Evolutionary conservation across 2,329 filamentous ascomycete species (phyloP).

Genomic region (Penicillium sumatraense): DNA sequence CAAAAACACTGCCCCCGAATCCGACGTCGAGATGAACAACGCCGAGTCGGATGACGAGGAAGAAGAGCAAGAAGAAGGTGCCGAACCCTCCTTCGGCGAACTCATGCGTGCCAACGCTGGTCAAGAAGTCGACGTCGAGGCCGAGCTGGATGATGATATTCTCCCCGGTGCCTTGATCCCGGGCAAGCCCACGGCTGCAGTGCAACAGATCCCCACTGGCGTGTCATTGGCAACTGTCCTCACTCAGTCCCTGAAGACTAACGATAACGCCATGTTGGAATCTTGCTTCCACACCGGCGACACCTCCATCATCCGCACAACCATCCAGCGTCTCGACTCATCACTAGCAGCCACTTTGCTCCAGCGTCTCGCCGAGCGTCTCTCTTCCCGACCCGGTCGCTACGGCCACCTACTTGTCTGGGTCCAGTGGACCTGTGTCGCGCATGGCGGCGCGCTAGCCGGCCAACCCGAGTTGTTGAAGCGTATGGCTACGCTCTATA

Average conservation of each 20-base stretch:
- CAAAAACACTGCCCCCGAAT: slow-evolving; percentile 29
- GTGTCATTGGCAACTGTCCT: slow-evolving; percentile 91
- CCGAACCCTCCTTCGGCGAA: slow-evolving; percentile 82
- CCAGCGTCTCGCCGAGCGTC: slow-evolving; percentile 80
- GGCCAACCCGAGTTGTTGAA: slow-evolving; percentile 82
- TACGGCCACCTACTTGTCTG: slow-evolving; percentile 90
- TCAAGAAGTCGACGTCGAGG: slow-evolving; percentile 74
- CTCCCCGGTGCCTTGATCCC: slow-evolving; percentile 51
- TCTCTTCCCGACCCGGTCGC: slow-evolving; percentile 84
- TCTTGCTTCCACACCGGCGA: slow-evolving; percentile 86
- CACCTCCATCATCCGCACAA: slow-evolving; percentile 76
- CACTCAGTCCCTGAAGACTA: slow-evolving; percentile 87
- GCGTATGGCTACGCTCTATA: slow-evolving; percentile 77
- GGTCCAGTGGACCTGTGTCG: slow-evolving; percentile 93
- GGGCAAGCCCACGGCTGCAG: slow-evolving; percentile 49
- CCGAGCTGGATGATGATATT: slow-evolving; percentile 52
- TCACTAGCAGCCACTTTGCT: slow-evolving; percentile 78
- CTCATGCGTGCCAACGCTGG: slow-evolving; percentile 71
- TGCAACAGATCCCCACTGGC: slow-evolving; percentile 67
- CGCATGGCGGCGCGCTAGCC: slow-evolving; percentile 88
- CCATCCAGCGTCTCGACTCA: slow-evolving; percentile 88
- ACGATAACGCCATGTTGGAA: slow-evolving; percentile 87
- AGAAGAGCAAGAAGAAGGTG: slow-evolving; percentile 44
- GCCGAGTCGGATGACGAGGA: slow-evolving; percentile 35
- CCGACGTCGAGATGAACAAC: slow-evolving; percentile 49